A percentile compares a stretch with the other conserved stretches of the same genome.
phyloP scores from a whole-genome alignment of 2,329 filamentous ascomycete species.

The Fusarium drepaniforme region DNA sequence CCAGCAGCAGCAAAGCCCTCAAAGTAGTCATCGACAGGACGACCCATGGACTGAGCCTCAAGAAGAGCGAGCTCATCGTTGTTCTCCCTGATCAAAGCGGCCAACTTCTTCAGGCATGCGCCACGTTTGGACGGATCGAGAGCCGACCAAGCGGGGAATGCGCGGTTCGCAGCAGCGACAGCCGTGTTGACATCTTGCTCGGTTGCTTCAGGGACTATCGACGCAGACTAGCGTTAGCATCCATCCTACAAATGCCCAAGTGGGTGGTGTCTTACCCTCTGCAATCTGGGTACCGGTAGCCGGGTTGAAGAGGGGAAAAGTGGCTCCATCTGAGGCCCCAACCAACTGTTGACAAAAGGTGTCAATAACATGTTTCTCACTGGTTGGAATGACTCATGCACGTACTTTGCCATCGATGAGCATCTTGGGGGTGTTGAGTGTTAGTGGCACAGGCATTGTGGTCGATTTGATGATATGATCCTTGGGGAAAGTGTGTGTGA shows the following conservation, averaged over 20 bases:
- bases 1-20: slow-evolving; percentile 54
- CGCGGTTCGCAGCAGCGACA: slow-evolving; percentile 61
- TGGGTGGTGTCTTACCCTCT: slow-evolving; percentile 4
- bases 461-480: neutral
- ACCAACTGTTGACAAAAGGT: slow-evolving; percentile 17
- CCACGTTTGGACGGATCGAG: slow-evolving; percentile 55
- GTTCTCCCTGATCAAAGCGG: slow-evolving; percentile 55
- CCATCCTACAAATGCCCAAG: too few species aligned
- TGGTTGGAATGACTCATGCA: neutral
- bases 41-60: slow-evolving; percentile 36
- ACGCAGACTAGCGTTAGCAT: neutral
- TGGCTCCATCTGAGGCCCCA: slow-evolving; percentile 29
- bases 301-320: slow-evolving; percentile 36
- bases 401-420: slow-evolving; percentile 34
- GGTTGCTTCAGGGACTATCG: slow-evolving; percentile 54
- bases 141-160: slow-evolving; percentile 60
- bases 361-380: neutral
- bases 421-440: slow-evolving; percentile 12
- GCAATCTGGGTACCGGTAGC: slow-evolving; percentile 31
- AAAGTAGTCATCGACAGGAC: slow-evolving; percentile 26
- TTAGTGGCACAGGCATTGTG: neutral
- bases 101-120: slow-evolving; percentile 58
- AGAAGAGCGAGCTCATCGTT: slow-evolving; percentile 55
- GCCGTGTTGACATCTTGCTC: slow-evolving; percentile 60
- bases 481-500: neutral